phyloP scores from a whole-genome alignment of 140 eudicot species.

The Cichorium intybus region DNA sequence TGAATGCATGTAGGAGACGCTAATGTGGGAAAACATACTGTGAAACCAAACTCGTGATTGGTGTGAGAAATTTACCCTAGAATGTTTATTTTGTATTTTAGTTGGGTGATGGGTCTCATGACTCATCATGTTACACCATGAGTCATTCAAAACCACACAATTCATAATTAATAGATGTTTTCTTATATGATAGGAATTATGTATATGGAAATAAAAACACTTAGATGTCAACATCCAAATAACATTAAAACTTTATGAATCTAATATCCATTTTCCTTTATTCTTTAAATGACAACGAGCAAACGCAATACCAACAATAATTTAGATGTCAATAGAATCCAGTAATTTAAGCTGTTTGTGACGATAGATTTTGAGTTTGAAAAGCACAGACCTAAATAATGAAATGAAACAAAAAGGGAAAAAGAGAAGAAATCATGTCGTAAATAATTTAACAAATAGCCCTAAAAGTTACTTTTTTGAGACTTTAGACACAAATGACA shows the following conservation, averaged over 20 bases:
- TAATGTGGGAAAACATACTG: neutral
- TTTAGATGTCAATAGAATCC: constrained; percentile 13
- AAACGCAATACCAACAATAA: constrained; percentile 17
- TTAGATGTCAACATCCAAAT: neutral
- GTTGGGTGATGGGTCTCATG: neutral
- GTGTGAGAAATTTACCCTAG: neutral
- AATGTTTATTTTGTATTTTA: neutral
- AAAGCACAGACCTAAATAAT: constrained; percentile 20
- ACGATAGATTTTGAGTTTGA: constrained; percentile 9
- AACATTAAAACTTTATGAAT: neutral
- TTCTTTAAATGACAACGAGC: constrained; percentile 11
- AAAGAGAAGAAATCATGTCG: constrained; percentile 17
- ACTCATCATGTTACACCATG: neutral
- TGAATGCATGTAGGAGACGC: neutral
- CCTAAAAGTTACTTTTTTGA: constrained; percentile 26
- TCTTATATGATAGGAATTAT: neutral
- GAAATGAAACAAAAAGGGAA: neutral
- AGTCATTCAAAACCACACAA: neutral
- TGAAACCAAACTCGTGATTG: neutral
- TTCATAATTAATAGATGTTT: neutral
- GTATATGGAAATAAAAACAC: neutral
- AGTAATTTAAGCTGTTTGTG: constrained; percentile 4
- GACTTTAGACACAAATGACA: constrained; percentile 20
- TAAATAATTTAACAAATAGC: constrained; percentile 8
- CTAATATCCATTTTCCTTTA: neutral